Conservation (phyloP, 2,329 filamentous ascomycete genomes). For the Cephalotrichum gorgonifer region DNA sequence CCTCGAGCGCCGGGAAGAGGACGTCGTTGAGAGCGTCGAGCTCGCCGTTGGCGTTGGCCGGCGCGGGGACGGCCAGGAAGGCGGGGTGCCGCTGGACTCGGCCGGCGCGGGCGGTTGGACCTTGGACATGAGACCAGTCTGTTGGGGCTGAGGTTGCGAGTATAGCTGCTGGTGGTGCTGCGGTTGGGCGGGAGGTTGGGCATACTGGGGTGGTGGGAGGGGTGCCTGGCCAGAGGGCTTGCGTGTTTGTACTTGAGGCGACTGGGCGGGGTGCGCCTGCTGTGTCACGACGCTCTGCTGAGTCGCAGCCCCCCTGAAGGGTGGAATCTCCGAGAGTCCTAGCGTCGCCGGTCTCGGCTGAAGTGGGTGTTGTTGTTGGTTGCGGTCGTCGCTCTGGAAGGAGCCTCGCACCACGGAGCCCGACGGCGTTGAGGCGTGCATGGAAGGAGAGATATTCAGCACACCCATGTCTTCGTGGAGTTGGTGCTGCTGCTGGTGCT, state of each 20-base stretch:
- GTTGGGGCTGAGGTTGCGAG: conserved; percentile 9
- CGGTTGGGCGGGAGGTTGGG: not conserved
- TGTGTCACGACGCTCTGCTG: conserved; percentile 13
- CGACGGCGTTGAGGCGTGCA: conserved; percentile 12
- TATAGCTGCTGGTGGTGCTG: conserved; percentile 9
- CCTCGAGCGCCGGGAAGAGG: conserved; percentile 84
- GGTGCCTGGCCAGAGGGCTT: conserved; percentile 9
- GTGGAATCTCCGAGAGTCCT: conserved; percentile 43
- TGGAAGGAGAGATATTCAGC: conserved; percentile 36
- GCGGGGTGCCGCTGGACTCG: conserved; percentile 23
- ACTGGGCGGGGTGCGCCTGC: not conserved
- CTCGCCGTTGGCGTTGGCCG: conserved; percentile 52
- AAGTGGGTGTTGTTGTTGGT: conserved; percentile 21
- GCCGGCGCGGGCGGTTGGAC: conserved; percentile 19
- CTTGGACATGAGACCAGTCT: conserved; percentile 17
- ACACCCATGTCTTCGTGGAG: conserved; percentile 52
- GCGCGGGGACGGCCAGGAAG: conserved; percentile 46
- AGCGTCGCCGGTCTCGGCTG: conserved; percentile 29
- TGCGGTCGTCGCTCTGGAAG: conserved; percentile 14
- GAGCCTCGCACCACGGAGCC: conserved; percentile 19
- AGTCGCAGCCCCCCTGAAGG: conserved; percentile 31
- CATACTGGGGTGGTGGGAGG: not conserved
- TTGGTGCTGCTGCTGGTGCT: conserved; percentile 53
- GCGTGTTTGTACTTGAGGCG: conserved; percentile 11
- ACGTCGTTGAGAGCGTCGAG: conserved; percentile 84